A percentile compares a stretch with the other conserved stretches of the same genome.
Evolutionary conservation across 192 early-diverging fungal species (phyloP).

Genomic region (Coemansia sp.): DNA sequence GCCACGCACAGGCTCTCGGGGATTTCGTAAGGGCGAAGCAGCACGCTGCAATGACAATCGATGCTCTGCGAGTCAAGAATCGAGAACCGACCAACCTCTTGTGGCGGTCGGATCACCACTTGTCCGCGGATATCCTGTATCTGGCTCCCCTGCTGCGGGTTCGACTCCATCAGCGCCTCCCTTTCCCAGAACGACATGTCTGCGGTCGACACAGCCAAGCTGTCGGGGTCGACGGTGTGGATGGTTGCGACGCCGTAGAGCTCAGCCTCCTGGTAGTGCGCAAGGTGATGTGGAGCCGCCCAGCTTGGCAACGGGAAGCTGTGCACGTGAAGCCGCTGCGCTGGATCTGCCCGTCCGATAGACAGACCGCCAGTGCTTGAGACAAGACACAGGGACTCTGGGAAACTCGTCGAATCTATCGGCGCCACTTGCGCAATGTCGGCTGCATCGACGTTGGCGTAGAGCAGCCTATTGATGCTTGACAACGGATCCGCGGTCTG

Average conservation of each 20-base stretch:
- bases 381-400: slow-evolving; percentile 66
- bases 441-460: slow-evolving; percentile 77
- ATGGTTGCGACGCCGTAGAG: slow-evolving; percentile 68
- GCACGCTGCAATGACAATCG: slow-evolving; percentile 48
- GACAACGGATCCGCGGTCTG: background rate
- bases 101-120: slow-evolving; percentile 9
- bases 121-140: slow-evolving; percentile 5
- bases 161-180: slow-evolving; percentile 14
- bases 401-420: slow-evolving; percentile 57
- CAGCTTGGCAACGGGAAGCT: slow-evolving; percentile 62
- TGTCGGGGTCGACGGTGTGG: slow-evolving; percentile 28
- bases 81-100: slow-evolving; percentile 55
- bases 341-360: slow-evolving; percentile 76
- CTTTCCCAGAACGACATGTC: slow-evolving; percentile 10
- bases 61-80: slow-evolving; percentile 72
- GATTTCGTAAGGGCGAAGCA: slow-evolving; percentile 30
- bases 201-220: background rate
- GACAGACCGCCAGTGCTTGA: slow-evolving; percentile 56
- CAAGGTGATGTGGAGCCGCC: slow-evolving; percentile 67
- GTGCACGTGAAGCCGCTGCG: slow-evolving; percentile 82
- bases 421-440: slow-evolving; percentile 65
- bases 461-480: slow-evolving; percentile 66
- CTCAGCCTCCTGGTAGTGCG: slow-evolving; percentile 55
- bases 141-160: slow-evolving; percentile 7
- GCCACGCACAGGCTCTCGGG: slow-evolving; percentile 42